Base-by-base conservation (phyloP, 2,329 filamentous ascomycete species). In the Coleophoma cylindrospora region DNA sequence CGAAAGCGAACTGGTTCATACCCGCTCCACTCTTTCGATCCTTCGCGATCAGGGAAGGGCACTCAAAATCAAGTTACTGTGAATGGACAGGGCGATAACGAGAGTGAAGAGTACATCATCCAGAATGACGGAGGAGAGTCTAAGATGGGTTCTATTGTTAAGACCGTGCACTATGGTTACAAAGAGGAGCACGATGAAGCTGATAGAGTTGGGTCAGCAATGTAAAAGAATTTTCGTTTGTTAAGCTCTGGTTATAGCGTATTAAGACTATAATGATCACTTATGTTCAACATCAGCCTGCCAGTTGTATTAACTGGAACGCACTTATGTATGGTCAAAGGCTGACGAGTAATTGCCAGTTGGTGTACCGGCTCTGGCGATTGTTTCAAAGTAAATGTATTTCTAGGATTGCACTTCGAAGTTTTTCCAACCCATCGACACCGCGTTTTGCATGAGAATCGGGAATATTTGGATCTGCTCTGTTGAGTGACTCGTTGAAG, bases 401-500 rank as follows among this genome's bases (percentile, higher is more conserved):
- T 3, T 27, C 27, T 27, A 27, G 45, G 6, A 48, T 19, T 58
- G 48, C 54, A 13, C 55, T 49, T 3, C 49, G 32, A 32, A 67
- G 40, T 34, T 52, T 57, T 15, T 48, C 43, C 6, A 67, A 45
- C 2, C 58, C 54, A 3, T 19, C 22, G 0, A 65, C 57, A 4
- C 64, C 64, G 7, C 64, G 52, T 5, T 27, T 48, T 4, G 64
- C 61, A 62, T 66, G 64, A 6, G 38, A 43, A 9, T 2, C 40
- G 1, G 63, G 58, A 5, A 66, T 52, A 5, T 50, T 38, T 1
- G 41, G 43, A 1, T 58, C 62, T 1, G 58, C 50, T 15, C 53
- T 22, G 36, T 57, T 59, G 27, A 67, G 44, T 8, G 64, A 66
- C 8, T 52, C 32, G 49, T 64, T 66, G 38, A 67, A 67, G 1